Evolutionary conservation across 2,329 filamentous ascomycete species (phyloP).

Genomic region (Magnaporthiopsis poae): DNA sequence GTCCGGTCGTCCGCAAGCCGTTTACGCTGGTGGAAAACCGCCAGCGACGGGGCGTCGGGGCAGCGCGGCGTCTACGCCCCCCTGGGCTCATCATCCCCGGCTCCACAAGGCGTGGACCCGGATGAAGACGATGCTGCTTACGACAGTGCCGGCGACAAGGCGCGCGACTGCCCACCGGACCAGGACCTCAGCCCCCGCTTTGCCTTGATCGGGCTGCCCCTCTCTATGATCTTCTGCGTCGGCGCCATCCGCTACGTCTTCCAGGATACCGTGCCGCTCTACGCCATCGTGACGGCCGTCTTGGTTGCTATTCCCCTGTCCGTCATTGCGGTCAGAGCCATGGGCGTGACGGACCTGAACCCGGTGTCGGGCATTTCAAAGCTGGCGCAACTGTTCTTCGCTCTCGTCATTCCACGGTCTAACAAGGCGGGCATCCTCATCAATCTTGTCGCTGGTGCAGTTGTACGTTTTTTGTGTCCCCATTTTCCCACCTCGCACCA

Average conservation of each 20-base stretch:
- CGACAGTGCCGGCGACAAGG: conserved; percentile 22
- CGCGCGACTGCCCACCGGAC: conserved; percentile 71
- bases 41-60: background rate
- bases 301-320: conserved; percentile 71
- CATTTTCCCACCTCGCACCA: background rate
- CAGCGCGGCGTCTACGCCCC: background rate
- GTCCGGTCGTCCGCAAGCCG: background rate
- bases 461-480: conserved; percentile 33
- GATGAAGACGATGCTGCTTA: background rate
- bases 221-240: conserved; percentile 73
- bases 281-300: conserved; percentile 67
- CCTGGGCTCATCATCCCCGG: background rate
- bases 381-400: conserved; percentile 90
- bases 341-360: conserved; percentile 75
- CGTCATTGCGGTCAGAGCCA: conserved; percentile 61
- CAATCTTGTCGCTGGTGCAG: conserved; percentile 85
- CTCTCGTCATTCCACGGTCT: conserved; percentile 70
- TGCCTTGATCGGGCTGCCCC: conserved; percentile 63
- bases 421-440: conserved; percentile 83
- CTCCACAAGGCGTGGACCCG: background rate
- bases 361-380: conserved; percentile 95
- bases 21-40: background rate
- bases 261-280: conserved; percentile 61
- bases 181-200: conserved; percentile 67
- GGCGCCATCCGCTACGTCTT: conserved; percentile 75